A percentile compares a stretch with the other conserved stretches of the same genome.
Conservation (phyloP, 2,329 filamentous ascomycete genomes). For the Aspergillus fischeri region DNA sequence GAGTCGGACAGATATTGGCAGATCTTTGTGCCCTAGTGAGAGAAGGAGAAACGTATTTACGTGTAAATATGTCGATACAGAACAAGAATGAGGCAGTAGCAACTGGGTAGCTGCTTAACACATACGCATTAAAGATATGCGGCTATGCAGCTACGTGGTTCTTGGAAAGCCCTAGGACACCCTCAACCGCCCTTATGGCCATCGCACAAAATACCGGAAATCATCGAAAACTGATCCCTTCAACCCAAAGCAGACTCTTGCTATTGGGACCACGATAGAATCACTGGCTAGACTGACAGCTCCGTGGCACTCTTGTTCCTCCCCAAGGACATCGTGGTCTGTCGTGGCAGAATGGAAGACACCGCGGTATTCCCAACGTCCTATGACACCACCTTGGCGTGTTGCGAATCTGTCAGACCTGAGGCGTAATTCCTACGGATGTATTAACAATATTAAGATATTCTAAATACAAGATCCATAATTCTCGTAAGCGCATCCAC, state of each 20-base stretch:
- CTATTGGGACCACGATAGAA: slow-evolving; percentile 50
- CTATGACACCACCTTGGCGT: background rate
- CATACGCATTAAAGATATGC: no score
- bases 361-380: slow-evolving; percentile 51
- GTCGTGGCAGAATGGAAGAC: slow-evolving; percentile 54
- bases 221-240: background rate
- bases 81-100: no score
- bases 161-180: no score
- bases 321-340: slow-evolving; percentile 48
- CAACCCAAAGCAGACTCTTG: slow-evolving; percentile 18
- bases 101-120: no score
- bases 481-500: background rate
- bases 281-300: slow-evolving; percentile 51
- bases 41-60: no score
- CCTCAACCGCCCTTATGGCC: no score
- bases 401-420: background rate
- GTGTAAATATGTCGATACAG: no score
- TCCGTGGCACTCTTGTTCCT: slow-evolving; percentile 48
- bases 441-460: background rate
- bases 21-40: no score
- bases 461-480: no score
- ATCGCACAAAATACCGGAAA: background rate
- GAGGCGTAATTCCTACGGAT: background rate
- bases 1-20: no score
- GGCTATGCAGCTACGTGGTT: no score